These are phyloP conservation scores for Dendrobium officinale DNA, from an alignment of 106 monocot genomes.

Conservation along the genomic window DNA sequence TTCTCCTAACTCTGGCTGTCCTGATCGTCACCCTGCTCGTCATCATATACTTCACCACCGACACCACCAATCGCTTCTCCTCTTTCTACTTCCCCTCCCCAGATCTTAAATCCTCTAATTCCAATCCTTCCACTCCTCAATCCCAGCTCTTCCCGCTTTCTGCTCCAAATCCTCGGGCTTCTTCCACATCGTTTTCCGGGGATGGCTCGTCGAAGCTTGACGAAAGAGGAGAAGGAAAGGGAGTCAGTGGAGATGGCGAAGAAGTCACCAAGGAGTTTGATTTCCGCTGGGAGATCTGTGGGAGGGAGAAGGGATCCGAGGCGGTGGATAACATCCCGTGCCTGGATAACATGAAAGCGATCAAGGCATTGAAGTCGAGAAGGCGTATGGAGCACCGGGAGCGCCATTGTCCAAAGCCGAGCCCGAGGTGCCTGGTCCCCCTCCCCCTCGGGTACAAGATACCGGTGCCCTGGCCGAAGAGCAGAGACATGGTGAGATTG, in stretches of 20 bases:
- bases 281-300: slow-evolving; percentile 57
- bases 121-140: background rate
- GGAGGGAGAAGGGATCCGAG: slow-evolving; percentile 21
- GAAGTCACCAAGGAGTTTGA: slow-evolving; percentile 9
- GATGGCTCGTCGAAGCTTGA: background rate
- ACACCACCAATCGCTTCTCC: slow-evolving; percentile 16
- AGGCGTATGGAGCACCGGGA: slow-evolving; percentile 86
- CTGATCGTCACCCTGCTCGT: slow-evolving; percentile 39
- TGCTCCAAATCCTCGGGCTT: background rate
- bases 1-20: slow-evolving; percentile 29
- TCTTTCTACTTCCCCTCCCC: slow-evolving; percentile 12
- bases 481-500: slow-evolving; percentile 88
- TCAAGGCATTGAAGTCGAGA: slow-evolving; percentile 76
- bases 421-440: slow-evolving; percentile 57
- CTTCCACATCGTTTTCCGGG: background rate
- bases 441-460: slow-evolving; percentile 57
- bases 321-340: slow-evolving; percentile 80
- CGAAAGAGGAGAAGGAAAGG: slow-evolving; percentile 2
- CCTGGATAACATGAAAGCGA: slow-evolving; percentile 80
- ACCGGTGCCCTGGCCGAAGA: slow-evolving; percentile 78
- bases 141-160: background rate
- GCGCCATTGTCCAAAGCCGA: slow-evolving; percentile 71
- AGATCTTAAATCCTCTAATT: slow-evolving; percentile 2
- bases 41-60: slow-evolving; percentile 23
- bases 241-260: slow-evolving; percentile 1